These are phyloP conservation scores for Penicillium brasilianum DNA, from an alignment of 2,329 filamentous ascomycete genomes.

Conservation along the genomic window DNA sequence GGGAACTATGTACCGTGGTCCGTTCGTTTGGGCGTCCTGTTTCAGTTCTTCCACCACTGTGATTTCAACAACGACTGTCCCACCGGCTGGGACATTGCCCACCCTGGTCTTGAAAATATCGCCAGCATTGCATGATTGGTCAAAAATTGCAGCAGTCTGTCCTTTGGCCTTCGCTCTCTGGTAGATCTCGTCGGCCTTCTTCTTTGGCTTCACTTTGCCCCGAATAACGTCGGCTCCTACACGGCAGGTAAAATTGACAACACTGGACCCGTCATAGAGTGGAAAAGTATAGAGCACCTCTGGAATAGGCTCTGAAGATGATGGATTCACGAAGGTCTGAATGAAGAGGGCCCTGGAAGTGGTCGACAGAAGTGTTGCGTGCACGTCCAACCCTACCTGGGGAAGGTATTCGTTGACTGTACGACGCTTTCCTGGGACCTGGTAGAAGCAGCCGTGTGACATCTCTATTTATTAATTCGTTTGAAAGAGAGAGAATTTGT, in stretches of 20 bases:
- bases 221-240: not conserved
- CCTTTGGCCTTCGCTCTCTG: not conserved
- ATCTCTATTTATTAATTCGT: not conserved
- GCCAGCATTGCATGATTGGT: not conserved
- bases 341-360: not conserved
- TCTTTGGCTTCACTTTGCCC: not conserved
- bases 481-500: too few relatives aligned
- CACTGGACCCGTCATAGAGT: not conserved
- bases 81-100: not conserved
- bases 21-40: not conserved
- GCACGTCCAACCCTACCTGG: slow-evolving; percentile 1
- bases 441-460: not conserved
- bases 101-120: not conserved
- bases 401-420: not conserved
- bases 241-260: not conserved
- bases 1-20: not conserved
- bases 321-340: not conserved
- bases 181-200: not conserved
- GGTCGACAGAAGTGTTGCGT: slow-evolving; percentile 1
- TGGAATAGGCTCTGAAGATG: not conserved
- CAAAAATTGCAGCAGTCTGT: not conserved
- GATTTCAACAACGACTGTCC: not conserved
- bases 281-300: slow-evolving; percentile 1
- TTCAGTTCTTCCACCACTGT: not conserved
- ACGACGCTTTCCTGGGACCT: not conserved